Evolutionary conservation across 1,284 basidiomycete genomes (phyloP), one percentile per base, ranked within the genome.

Genomic region (Papiliotrema flavescens): DNA sequence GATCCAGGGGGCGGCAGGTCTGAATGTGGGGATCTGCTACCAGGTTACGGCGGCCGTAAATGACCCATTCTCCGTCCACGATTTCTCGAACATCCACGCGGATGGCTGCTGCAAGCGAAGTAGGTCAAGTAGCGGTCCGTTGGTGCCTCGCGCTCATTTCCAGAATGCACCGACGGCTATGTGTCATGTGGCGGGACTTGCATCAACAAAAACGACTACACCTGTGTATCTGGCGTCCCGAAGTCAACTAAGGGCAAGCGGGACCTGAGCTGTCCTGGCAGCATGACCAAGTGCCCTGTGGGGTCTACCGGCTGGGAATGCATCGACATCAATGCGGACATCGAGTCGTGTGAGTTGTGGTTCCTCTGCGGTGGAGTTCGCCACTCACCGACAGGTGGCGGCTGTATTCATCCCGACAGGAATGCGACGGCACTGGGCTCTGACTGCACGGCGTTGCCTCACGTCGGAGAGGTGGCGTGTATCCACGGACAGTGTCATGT

Each of bases 361-460:
- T 46, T 34, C 17, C 28, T 17, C 47, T 20, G 9, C 19, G 19
- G 11, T 8, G 23, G 49, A 55, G 15, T 52, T 59, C 20, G 47
- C 55, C 8, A 8, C 22, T 19, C 22, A n/a, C n/a, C 40, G 22
- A 20, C 17, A 8, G 40, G 40, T 9, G 40, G 40, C 40, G 17
- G 40, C n/a, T 32, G 43, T 1, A 28, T 17, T 23, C 13, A 35
- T 3, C 7, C 11, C 8, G 51, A 53, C 37, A 43, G 39, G 3
- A 23, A 42, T 34, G 53, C 49, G 20, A 15, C 49, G 20, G 37
- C 55, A 1, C 36, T 43, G 17, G 66, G 66, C 5, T 46, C 46
- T 22, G 66, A 67, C 54, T 67, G 66, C 51, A 62, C 66, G n/a
- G 26, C 56, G 44, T 42, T 67, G 28, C 59, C 62, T 22, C 48